Conservation (phyloP, 495 filamentous ascomycete species). For the Penicillium arizonense region DNA sequence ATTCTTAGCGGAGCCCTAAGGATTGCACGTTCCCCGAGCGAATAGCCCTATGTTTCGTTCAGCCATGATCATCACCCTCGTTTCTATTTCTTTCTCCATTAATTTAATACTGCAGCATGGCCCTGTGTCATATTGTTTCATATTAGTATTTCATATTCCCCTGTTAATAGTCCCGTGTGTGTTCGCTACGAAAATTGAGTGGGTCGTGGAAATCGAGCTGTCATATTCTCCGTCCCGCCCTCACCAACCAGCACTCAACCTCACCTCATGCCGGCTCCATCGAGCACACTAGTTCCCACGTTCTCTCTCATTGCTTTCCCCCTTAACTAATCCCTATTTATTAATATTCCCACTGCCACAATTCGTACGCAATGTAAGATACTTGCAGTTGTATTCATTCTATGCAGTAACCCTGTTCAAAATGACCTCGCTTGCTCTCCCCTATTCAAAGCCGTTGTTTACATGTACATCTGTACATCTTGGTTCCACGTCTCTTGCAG, state of each 20-base stretch:
- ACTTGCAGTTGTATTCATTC: constrained; percentile 1
- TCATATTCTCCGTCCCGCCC: constrained; percentile 35
- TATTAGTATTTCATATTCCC: too few relatives aligned
- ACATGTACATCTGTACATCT: constrained; percentile 11
- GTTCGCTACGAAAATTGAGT: neutral
- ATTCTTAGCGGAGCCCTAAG: constrained; percentile 4
- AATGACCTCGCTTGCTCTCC: too few relatives aligned
- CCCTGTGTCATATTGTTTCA: too few relatives aligned
- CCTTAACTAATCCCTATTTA: neutral
- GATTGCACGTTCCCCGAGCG: constrained; percentile 5
- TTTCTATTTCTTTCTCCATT: too few relatives aligned
- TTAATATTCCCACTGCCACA: neutral
- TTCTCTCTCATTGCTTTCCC: constrained; percentile 7
- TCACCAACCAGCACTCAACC: constrained; percentile 6
- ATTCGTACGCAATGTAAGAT: neutral
- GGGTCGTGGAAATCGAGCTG: constrained; percentile 32
- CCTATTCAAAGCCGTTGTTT: too few relatives aligned
- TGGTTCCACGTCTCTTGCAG: constrained; percentile 19
- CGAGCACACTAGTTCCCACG: constrained; percentile 23
- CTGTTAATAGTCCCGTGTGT: neutral
- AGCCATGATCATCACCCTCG: neutral
- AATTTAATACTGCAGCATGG: too few relatives aligned
- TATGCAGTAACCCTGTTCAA: neutral
- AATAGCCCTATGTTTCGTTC: constrained; percentile 3
- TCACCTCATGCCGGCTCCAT: constrained; percentile 3